Base-by-base conservation (phyloP, 148 eudicot species). In the Silene latifolia region DNA sequence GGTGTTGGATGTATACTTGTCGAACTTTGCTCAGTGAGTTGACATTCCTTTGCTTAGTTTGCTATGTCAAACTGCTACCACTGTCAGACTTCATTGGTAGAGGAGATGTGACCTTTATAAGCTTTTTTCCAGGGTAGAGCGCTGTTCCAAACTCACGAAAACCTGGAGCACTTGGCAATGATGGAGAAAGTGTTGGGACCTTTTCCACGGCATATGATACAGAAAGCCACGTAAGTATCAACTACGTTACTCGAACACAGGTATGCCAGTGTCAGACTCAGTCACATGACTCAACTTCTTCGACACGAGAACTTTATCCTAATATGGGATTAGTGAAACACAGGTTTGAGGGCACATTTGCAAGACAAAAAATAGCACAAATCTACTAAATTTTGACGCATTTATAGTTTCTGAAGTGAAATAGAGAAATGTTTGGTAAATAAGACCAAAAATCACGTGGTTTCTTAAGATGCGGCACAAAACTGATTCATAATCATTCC, bases 141-240 rank as follows among this genome's bases (percentile, higher is more conserved):
- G 23, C 78, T 93, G 70, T 93, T 93, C 73, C 92, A 89, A 72
- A 93, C 97, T 46, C 97, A 93, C 69, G 98, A 89, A 73, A 93
- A 91, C 79, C 83, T 93, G 80, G 98, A 93, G 79, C 98, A 93
- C 77, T 78, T 91, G 78, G 96, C 93, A 71, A 91, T 91, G 96
- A 91, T 91, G 96, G 96, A 91, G 86, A 86, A 88, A 79, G 94
- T 93, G 32, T 79, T 93, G 74, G 93, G 90, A 46, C 94, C 97
- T 67, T 77, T 93, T 35, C 98, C 98, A 4, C 87, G 83, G 60
- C 88, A 88, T 69, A 87, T 93, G 94, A 77, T 81, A 63, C 80
- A 63, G 68, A 86, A 77, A 62, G 89, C 97, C 35, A 84, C 82
- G 97, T 91, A 84, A 89, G 90, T 80, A 61, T 24, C 27, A 4